Conservation (phyloP, 768 basidiomycete species). For the Boletus sensibilis region DNA sequence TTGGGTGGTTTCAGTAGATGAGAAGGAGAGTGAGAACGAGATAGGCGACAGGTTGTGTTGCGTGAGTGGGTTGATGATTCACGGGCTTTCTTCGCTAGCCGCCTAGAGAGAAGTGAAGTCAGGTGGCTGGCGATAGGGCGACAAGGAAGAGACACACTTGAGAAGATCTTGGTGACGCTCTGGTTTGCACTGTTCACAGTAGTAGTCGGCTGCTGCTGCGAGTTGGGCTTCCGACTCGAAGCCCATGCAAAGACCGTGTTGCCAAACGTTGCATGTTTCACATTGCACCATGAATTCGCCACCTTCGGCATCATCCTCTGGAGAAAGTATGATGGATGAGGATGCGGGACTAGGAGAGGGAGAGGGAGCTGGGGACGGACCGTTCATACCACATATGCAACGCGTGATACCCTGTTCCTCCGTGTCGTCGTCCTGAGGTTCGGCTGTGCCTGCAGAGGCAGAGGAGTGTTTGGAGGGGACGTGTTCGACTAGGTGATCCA, state of each 20-base stretch:
- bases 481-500: constrained; percentile 32
- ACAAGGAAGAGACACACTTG: constrained; percentile 52
- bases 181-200: constrained; percentile 91
- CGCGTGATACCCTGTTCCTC: constrained; percentile 66
- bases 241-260: constrained; percentile 96
- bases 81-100: constrained; percentile 59
- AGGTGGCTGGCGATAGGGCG: constrained; percentile 18
- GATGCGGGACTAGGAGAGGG: constrained; percentile 7
- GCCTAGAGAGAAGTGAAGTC: constrained; percentile 41
- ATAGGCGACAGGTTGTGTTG: constrained; percentile 58
- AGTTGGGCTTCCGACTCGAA: constrained; percentile 75
- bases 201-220: constrained; percentile 81
- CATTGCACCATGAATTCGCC: constrained; percentile 98
- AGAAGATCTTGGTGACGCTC: constrained; percentile 80
- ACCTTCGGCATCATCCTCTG: constrained; percentile 75
- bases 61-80: constrained; percentile 66
- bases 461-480: constrained; percentile 30
- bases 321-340: constrained; percentile 32
- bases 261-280: constrained; percentile 97
- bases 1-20: constrained; percentile 68
- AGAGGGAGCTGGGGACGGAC: constrained; percentile 41
- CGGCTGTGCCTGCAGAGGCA: constrained; percentile 34
- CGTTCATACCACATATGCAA: constrained; percentile 82
- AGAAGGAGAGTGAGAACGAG: constrained; percentile 73
- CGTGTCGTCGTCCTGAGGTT: constrained; percentile 43